Percentiles rank a stretch among this genome's conserved stretches.
Conservation (phyloP, 2,329 filamentous ascomycete genomes). For the Sporothrix luriei region DNA sequence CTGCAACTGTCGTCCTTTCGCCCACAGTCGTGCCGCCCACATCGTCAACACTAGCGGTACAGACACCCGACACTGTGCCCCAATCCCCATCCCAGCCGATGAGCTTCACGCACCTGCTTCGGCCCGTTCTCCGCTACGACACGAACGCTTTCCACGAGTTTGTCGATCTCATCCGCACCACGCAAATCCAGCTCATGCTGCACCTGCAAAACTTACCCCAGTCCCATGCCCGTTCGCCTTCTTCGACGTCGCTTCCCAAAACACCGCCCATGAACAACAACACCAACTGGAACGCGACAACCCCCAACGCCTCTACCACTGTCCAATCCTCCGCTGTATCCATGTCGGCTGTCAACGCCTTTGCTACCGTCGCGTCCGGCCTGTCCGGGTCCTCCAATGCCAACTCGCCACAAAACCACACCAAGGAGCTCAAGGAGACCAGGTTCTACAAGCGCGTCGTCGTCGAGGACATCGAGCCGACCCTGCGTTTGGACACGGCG, state of each 20-base stretch:
- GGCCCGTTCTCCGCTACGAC: slow-evolving; percentile 81
- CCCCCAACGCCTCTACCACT: background rate
- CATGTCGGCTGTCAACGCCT: slow-evolving; percentile 26
- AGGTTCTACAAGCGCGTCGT: slow-evolving; percentile 92
- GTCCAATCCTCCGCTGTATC: background rate
- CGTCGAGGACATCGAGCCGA: slow-evolving; percentile 91
- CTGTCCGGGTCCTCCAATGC: slow-evolving; percentile 46
- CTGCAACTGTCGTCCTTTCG: background rate
- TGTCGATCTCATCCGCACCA: slow-evolving; percentile 69
- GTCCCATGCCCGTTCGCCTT: slow-evolving; percentile 65
- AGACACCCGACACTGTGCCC: slow-evolving; percentile 35
- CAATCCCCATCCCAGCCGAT: slow-evolving; percentile 61
- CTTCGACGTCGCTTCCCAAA: slow-evolving; percentile 41
- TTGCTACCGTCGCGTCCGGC: slow-evolving; percentile 48
- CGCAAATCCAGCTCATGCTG: slow-evolving; percentile 42
- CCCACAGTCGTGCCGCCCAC: slow-evolving; percentile 6
- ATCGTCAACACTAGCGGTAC: background rate
- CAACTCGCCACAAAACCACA: slow-evolving; percentile 46
- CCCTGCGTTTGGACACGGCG: slow-evolving; percentile 82
- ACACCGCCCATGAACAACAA: slow-evolving; percentile 49
- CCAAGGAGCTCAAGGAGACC: slow-evolving; percentile 70
- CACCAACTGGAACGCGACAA: slow-evolving; percentile 51
- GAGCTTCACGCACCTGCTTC: slow-evolving; percentile 80
- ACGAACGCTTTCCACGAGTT: slow-evolving; percentile 84
- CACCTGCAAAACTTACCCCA: slow-evolving; percentile 52